Evolutionary conservation across 305 asterid species (phyloP).

Genomic region (Rubia peregrina): DNA sequence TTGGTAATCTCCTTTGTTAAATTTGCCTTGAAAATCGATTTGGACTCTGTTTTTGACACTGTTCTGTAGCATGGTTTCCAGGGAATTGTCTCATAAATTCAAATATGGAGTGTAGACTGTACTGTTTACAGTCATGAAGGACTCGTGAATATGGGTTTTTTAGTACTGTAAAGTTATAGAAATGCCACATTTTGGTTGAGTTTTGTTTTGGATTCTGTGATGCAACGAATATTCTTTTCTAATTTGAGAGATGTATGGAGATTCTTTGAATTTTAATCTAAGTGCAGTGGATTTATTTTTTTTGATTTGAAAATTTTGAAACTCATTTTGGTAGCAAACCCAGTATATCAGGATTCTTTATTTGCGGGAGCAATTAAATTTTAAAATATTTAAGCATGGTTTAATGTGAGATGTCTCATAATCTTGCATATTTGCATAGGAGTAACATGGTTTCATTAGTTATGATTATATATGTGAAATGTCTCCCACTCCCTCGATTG

Average conservation of each 20-base stretch:
- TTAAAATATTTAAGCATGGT: no score
- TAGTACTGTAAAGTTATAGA: background rate
- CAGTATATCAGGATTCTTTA: no score
- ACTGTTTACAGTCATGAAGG: background rate
- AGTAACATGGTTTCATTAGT: no score
- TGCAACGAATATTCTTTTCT: background rate
- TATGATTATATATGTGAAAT: no score
- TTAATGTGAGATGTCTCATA: no score
- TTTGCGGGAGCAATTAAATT: no score
- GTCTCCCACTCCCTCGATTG: no score
- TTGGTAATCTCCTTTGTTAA: background rate
- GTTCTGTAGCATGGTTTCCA: background rate
- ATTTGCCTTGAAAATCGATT: background rate
- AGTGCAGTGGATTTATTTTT: no score
- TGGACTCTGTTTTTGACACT: background rate
- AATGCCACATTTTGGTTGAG: background rate
- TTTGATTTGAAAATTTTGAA: no score
- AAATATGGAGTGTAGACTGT: background rate
- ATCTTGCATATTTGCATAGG: no score
- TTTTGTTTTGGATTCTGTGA: background rate
- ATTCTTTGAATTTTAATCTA: background rate
- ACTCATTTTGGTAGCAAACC: no score
- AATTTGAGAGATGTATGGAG: background rate
- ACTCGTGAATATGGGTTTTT: background rate
- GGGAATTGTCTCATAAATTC: conserved; percentile 6